These are phyloP conservation scores for Tremellales sp. DNA, from an alignment of 1,284 basidiomycete species.

Conservation along the genomic window DNA sequence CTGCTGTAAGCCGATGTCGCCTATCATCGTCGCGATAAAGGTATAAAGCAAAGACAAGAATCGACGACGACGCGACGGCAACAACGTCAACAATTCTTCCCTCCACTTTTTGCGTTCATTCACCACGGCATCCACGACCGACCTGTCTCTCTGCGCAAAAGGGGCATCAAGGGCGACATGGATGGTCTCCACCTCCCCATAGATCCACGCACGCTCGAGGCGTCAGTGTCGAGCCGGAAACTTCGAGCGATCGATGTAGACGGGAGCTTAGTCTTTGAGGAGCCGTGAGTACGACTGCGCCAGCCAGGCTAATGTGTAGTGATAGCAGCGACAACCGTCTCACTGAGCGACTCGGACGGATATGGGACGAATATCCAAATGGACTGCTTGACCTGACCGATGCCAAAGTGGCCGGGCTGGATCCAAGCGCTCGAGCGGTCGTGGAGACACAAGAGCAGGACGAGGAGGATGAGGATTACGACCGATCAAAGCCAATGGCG, in stretches of 20 bases:
- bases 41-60: constrained; percentile 6
- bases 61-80: neutral
- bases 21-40: neutral
- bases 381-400: constrained; percentile 39
- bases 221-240: constrained; percentile 18
- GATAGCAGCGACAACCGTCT: constrained; percentile 19
- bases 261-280: constrained; percentile 27
- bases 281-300: constrained; percentile 20
- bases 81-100: neutral
- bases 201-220: constrained; percentile 31
- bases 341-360: constrained; percentile 29
- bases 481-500: constrained; percentile 23
- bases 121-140: neutral
- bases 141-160: neutral
- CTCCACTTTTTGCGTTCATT: neutral
- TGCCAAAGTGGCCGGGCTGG: constrained; percentile 13
- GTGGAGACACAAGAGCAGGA: constrained; percentile 4
- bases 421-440: constrained; percentile 16
- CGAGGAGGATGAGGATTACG: constrained; percentile 7
- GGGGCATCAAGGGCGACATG: constrained; percentile 1
- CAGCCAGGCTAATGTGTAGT: neutral
- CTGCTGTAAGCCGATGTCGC: neutral
- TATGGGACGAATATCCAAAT: constrained; percentile 42
- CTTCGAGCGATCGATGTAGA: constrained; percentile 27
- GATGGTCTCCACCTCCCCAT: constrained; percentile 20